Evolutionary conservation across 192 early-diverging fungal species (phyloP), one percentile per base, ranked within the genome.

Genomic region (Coemansia furcata): DNA sequence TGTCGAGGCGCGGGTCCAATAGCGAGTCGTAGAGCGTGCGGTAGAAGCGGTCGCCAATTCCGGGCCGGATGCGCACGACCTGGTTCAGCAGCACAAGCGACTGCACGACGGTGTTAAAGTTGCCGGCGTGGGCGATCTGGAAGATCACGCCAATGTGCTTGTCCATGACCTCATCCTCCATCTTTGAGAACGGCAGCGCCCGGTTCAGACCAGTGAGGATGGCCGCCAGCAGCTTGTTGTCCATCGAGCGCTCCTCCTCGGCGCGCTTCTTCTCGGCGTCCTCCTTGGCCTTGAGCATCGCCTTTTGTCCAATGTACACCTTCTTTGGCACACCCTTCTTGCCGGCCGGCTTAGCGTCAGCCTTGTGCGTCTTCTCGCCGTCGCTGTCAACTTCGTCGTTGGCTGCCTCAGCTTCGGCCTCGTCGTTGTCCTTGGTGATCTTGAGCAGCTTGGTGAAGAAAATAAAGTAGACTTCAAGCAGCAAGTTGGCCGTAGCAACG

Each of bases 131-230:
- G 19, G 91, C 89, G 44, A 99, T 89, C 30, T 87, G 90, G 89
- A 97, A 98, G 32, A 99, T 82, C n/a, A 91, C 89, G 60, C 93
- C 86, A 73, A 96, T 86, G 71, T 97, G 91, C 47, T 86, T 82
- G 46, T 95, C 86, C 71, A 93, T 92, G 80, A 87, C 82, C 19
- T 82, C 74, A 72, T 95, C 91, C 6, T 92, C 90, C 29, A 97
- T 82, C 68, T 93, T 88, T 29, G 93, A 82, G 65, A 89, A 99
- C 32, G 94, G 94, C 76, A 97, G 92, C 5, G 94, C 93, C 54
- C 97, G 94, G 73, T 98, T 96, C 32, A 99, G 87, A 62, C 97
- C 97, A 0, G 96, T 97, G 50, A 99, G 78, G 26, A 98, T 83
- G 4, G 92, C 95, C 15, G 91, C 90, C 78, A 98, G 84, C 82